Percentiles rank a stretch among this genome's conserved stretches.
Conservation (phyloP, 2,329 filamentous ascomycete genomes). For the Dactylellina cionopaga region DNA sequence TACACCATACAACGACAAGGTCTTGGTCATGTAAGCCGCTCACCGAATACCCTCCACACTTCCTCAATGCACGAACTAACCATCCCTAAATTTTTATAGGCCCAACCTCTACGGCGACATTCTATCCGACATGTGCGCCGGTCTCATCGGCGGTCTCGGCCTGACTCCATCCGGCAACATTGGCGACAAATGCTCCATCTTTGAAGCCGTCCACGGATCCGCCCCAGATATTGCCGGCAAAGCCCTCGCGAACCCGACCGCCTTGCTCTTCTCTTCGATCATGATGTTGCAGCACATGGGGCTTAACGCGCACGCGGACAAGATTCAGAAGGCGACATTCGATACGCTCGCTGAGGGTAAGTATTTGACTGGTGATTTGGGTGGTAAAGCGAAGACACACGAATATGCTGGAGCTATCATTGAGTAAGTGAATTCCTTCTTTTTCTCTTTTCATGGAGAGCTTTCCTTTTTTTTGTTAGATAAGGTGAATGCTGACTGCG, state of each 20-base stretch:
- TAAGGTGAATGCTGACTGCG: conserved; percentile 2
- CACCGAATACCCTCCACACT: too few species aligned
- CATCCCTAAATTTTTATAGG: too few species aligned
- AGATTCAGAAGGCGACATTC: conserved; percentile 95
- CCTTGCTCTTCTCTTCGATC: conserved; percentile 91
- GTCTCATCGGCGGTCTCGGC: conserved; percentile 95
- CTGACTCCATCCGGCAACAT: conserved; percentile 98
- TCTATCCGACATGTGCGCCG: conserved; percentile 98
- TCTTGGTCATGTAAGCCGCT: conserved; percentile 77
- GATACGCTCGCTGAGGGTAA: conserved; percentile 95
- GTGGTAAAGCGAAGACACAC: conserved; percentile 93
- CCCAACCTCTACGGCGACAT: conserved; percentile 99
- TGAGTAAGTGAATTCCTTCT: conserved; percentile 60
- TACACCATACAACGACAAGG: conserved; percentile 97
- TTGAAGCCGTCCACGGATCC: conserved; percentile 98
- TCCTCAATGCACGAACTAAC: too few species aligned
- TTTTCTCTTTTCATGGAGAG: background rate
- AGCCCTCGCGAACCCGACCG: conserved; percentile 95
- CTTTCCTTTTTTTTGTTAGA: background rate
- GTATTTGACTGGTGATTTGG: conserved; percentile 92
- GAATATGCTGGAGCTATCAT: conserved; percentile 96
- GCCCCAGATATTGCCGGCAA: conserved; percentile 97
- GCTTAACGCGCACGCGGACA: conserved; percentile 80
- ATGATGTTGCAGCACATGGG: conserved; percentile 99
- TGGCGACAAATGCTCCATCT: conserved; percentile 98